A percentile compares a stretch with the other conserved stretches of the same genome.
These are phyloP conservation scores for Russula emetica DNA, from an alignment of 768 basidiomycete species.

Conservation along the genomic window DNA sequence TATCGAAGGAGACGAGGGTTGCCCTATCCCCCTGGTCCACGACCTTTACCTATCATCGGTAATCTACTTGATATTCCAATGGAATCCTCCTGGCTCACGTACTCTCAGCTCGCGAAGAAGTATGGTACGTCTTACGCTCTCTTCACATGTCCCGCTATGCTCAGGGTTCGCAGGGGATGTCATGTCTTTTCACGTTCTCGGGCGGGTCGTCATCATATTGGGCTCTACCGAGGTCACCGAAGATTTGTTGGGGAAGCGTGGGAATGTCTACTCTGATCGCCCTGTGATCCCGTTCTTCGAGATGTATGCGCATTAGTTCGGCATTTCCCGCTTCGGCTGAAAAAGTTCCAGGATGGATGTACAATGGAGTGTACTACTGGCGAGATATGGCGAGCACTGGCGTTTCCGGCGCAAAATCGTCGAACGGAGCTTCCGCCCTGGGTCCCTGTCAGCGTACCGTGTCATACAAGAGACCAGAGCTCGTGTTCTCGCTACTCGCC, in stretches of 20 bases:
- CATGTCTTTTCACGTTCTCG: constrained; percentile 37
- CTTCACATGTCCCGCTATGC: background rate
- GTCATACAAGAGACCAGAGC: constrained; percentile 5
- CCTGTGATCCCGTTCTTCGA: constrained; percentile 1
- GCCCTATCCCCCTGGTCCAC: constrained; percentile 16
- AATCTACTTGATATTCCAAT: constrained; percentile 10
- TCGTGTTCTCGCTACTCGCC: background rate
- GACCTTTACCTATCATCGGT: constrained; percentile 5
- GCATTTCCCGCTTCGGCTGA: background rate
- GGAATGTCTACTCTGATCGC: constrained; percentile 33
- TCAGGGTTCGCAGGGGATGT: background rate
- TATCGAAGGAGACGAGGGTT: background rate
- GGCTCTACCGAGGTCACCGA: constrained; percentile 43
- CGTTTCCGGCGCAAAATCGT: constrained; percentile 9
- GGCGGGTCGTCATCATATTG: constrained; percentile 47
- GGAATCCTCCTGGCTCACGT: constrained; percentile 1
- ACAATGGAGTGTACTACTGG: background rate
- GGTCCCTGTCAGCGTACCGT: background rate
- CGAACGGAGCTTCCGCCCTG: constrained; percentile 15
- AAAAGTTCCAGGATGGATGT: background rate
- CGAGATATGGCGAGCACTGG: background rate
- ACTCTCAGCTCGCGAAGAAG: constrained; percentile 6
- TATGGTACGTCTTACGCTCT: background rate
- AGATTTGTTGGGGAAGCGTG: constrained; percentile 51
- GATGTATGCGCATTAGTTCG: background rate